Percentiles rank a stretch among this genome's conserved stretches.
Evolutionary conservation across 2,329 filamentous ascomycete species (phyloP).

Genomic region (Rhynchosporium graminicola): DNA sequence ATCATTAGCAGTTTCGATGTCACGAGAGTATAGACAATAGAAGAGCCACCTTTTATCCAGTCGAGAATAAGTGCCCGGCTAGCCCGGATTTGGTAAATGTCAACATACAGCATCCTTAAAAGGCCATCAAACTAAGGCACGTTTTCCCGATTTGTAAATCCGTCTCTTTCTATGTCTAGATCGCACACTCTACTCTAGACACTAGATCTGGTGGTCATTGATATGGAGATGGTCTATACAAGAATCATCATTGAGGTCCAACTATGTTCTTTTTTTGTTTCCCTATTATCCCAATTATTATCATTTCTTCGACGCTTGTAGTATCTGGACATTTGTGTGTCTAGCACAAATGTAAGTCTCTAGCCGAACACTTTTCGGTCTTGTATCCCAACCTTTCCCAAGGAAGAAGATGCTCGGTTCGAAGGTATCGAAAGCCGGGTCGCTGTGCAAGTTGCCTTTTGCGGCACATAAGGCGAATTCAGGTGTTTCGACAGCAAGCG

Average conservation of each 20-base stretch:
- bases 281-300: not conserved
- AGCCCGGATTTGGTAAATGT: slow-evolving; percentile 2
- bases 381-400: slow-evolving; percentile 19
- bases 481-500: too few species aligned
- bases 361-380: slow-evolving; percentile 33
- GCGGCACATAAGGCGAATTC: too few species aligned
- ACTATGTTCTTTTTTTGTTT: not conserved
- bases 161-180: slow-evolving; percentile 36
- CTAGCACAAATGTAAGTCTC: too few species aligned
- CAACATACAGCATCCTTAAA: not conserved
- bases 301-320: not conserved
- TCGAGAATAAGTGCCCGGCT: not conserved
- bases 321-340: too few species aligned
- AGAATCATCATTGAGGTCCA: slow-evolving; percentile 20
- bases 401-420: too few species aligned
- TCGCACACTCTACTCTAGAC: slow-evolving; percentile 43
- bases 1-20: not conserved
- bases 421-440: too few species aligned
- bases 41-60: not conserved
- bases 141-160: slow-evolving; percentile 12
- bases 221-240: slow-evolving; percentile 56
- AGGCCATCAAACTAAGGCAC: not conserved
- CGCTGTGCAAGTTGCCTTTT: too few species aligned
- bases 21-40: not conserved
- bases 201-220: slow-evolving; percentile 55